Evolutionary conservation across 2,329 filamentous ascomycete species (phyloP).

Genomic region (Hymenoscyphus scutula): DNA sequence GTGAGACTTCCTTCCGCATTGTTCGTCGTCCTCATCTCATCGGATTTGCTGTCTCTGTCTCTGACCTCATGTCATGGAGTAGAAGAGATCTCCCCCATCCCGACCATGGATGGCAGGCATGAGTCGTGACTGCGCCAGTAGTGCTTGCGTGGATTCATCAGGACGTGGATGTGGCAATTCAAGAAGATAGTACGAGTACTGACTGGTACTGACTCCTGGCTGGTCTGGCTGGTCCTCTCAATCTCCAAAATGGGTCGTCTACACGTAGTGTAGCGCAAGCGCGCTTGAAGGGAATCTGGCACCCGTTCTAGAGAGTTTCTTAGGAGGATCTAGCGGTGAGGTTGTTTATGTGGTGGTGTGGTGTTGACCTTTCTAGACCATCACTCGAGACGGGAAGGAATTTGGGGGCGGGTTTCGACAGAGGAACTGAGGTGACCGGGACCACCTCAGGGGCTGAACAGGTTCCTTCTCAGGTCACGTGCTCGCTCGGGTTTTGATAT

Average conservation of each 20-base stretch:
- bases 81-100: background rate
- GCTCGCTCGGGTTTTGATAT: background rate
- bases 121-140: background rate
- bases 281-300: background rate
- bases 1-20: background rate
- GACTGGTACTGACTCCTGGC: no score
- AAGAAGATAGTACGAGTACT: no score
- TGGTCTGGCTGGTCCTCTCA: background rate
- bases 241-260: background rate
- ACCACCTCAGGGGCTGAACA: no score
- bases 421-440: no score
- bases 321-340: slow-evolving; percentile 3
- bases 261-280: background rate
- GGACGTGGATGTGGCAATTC: slow-evolving; percentile 2
- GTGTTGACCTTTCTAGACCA: background rate
- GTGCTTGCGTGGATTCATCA: background rate
- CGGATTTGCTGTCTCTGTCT: background rate
- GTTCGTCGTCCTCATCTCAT: slow-evolving; percentile 5
- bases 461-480: no score
- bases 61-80: background rate
- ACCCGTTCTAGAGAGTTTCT: background rate
- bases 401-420: no score
- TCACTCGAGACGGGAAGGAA: no score
- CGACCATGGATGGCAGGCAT: background rate
- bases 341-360: background rate